Conservation (phyloP, 2,329 filamentous ascomycete species). For the Berkeleyomyces basicola region DNA sequence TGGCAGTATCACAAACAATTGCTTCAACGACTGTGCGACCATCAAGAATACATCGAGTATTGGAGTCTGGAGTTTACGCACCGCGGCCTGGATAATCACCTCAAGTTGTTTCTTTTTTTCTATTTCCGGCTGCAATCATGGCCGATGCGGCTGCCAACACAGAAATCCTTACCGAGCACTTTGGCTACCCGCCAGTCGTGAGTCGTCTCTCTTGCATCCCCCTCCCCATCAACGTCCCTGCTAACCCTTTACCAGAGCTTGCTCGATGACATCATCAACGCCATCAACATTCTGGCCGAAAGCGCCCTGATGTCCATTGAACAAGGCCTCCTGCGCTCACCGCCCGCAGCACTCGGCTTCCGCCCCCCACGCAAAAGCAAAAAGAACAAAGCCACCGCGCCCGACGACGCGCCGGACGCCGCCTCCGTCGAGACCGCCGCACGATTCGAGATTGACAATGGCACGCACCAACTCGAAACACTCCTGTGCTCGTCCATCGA, state of each 20-base stretch:
- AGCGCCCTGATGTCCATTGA: slow-evolving; percentile 80
- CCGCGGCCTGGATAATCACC: not conserved
- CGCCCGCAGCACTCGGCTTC: slow-evolving; percentile 71
- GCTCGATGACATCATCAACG: slow-evolving; percentile 96
- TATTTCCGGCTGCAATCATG: not conserved
- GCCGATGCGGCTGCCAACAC: slow-evolving; percentile 27
- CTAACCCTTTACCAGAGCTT: slow-evolving; percentile 45
- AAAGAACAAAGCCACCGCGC: slow-evolving; percentile 10
- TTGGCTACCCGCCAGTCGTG: slow-evolving; percentile 85
- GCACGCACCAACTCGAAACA: slow-evolving; percentile 71
- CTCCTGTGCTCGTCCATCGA: slow-evolving; percentile 67
- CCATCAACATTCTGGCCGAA: slow-evolving; percentile 83
- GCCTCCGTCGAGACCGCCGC: slow-evolving; percentile 25
- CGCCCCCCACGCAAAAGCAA: slow-evolving; percentile 29
- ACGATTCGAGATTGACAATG: slow-evolving; percentile 65
- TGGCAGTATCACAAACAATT: not conserved
- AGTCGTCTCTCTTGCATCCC: slow-evolving; percentile 21
- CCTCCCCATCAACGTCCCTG: slow-evolving; percentile 4
- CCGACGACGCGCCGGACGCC: slow-evolving; percentile 11
- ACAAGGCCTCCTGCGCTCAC: slow-evolving; percentile 56
- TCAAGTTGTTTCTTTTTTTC: not conserved
- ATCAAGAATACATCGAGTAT: not conserved
- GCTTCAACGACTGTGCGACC: not conserved
- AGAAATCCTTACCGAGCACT: slow-evolving; percentile 79
- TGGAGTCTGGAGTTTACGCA: not conserved